Evolutionary conservation across 192 early-diverging fungal species (phyloP), one percentile per base, ranked within the genome.

Genomic region (Coemansia biformis): DNA sequence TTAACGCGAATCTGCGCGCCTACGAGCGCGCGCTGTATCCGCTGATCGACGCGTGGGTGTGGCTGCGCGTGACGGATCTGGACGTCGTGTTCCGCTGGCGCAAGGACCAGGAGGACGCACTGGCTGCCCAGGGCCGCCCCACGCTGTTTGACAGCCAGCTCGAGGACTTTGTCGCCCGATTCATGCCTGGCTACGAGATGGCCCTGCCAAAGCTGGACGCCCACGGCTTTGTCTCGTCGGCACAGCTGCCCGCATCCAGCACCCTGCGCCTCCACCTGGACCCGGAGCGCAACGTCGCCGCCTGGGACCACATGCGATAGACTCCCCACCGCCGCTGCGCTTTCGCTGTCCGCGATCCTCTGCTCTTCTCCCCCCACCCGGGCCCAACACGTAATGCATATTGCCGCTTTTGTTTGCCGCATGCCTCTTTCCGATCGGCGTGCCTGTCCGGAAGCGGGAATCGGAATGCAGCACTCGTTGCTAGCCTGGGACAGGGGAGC

Each of bases 71-170:
- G 1, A 38, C 72, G 0, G 75, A 86, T 43, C 44, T 87, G 14
- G 58, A 75, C 10, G 60, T 82, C 1, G 84, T 94, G 0, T 92
- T 89, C 68, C 49, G 77, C 35, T 98, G 95, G 95, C 77, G 95
- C 41, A 76, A 79, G 42, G 70, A 98, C 37, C 92, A 95, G 63
- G 95, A 98, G 57, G 77, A 86, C 26, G 61, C 57, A 21, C 36
- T 75, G 52, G 64, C 65, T 18, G 65, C 59, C 2, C 21, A 24
- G 2, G 66, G 66, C 15, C 47, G 49, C 10, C 77, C 65, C 17
- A 78, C 81, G 8, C 63, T 97, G 63, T 75, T 73, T 1, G 80
- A 87, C 38, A 72, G 81, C n/a, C 78, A 91, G 64, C 83, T 97
- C 10, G 48, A 70, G 4, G 82, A 83, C 42, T 95, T 97, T 81